These are phyloP conservation scores for Hapsidospora chrysogenum DNA, from an alignment of 495 filamentous ascomycete genomes.

Conservation along the genomic window DNA sequence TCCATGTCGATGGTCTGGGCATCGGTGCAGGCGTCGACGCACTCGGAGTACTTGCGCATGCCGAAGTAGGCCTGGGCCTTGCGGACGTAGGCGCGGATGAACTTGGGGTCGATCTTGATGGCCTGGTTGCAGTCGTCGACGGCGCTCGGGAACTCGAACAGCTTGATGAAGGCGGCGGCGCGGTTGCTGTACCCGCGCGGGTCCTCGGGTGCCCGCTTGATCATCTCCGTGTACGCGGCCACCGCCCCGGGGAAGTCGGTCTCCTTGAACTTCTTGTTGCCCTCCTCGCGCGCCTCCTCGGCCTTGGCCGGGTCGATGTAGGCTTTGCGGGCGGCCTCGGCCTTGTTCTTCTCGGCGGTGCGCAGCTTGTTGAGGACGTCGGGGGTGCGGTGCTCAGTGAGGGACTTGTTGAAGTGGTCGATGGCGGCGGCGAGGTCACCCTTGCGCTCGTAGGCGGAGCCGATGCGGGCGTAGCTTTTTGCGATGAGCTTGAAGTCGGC, in stretches of 20 bases:
- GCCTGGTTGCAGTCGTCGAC: constrained; percentile 86
- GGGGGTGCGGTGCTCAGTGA: constrained; percentile 92
- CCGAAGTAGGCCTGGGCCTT: constrained; percentile 87
- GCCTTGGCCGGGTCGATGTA: constrained; percentile 87
- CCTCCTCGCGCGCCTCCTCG: constrained; percentile 87
- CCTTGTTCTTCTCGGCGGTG: constrained; percentile 78
- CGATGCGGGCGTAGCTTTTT: constrained; percentile 90
- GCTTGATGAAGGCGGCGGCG: constrained; percentile 89
- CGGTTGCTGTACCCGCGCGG: constrained; percentile 94
- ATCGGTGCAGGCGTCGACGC: constrained; percentile 73
- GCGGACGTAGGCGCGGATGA: constrained; percentile 88
- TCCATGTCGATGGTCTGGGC: constrained; percentile 58
- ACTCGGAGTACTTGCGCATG: constrained; percentile 95
- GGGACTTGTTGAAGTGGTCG: constrained; percentile 77
- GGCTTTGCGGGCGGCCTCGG: constrained; percentile 53
- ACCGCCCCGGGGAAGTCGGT: constrained; percentile 93
- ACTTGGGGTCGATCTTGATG: constrained; percentile 77
- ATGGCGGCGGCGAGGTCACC: constrained; percentile 70
- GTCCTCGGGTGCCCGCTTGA: constrained; percentile 84
- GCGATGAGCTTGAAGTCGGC: constrained; percentile 96
- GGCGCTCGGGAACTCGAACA: constrained; percentile 85
- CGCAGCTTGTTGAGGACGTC: constrained; percentile 88
- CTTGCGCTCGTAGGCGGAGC: constrained; percentile 75
- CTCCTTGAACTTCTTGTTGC: constrained; percentile 92
- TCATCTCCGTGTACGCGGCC: constrained; percentile 92